A percentile compares a stretch with the other conserved stretches of the same genome.
Conservation (phyloP, 257 asterid genomes). For the Solanum medicagineum region DNA sequence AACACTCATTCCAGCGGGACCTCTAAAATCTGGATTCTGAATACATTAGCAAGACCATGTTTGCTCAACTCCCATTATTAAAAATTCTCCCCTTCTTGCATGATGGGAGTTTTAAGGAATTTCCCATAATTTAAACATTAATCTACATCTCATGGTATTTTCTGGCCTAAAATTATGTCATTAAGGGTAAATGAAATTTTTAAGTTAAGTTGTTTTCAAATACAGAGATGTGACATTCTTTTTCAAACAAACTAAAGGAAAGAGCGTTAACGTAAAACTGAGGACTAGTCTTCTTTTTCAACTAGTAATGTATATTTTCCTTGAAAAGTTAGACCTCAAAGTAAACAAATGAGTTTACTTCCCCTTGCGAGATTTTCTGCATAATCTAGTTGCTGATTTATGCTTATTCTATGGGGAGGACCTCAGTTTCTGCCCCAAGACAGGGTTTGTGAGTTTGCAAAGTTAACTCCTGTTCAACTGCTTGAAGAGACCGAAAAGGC, state of each 20-base stretch:
- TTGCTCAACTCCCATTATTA: neutral
- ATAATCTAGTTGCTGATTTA: neutral
- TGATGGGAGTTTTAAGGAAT: neutral
- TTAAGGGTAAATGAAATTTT: neutral
- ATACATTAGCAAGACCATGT: neutral
- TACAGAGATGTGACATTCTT: neutral
- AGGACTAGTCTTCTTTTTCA: neutral
- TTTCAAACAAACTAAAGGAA: neutral
- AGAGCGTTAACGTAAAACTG: neutral
- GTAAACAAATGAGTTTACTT: neutral
- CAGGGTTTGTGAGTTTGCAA: conserved; percentile 97
- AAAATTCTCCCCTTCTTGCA: neutral
- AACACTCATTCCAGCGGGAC: neutral
- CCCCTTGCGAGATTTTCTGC: neutral
- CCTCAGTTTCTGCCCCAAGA: conserved; percentile 92
- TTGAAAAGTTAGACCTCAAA: neutral
- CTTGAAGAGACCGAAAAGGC: conserved; percentile 97
- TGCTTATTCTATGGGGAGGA: conserved; percentile 10
- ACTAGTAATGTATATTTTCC: neutral
- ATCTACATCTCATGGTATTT: neutral
- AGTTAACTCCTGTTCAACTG: conserved; percentile 87
- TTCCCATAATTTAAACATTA: neutral
- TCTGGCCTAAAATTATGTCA: neutral
- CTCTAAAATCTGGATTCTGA: neutral
- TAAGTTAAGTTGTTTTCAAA: neutral